A percentile compares a stretch with the other conserved stretches of the same genome.
phyloP scores from a whole-genome alignment of 2,329 filamentous ascomycete genomes.

The Neodidymelliopsis sp. region DNA sequence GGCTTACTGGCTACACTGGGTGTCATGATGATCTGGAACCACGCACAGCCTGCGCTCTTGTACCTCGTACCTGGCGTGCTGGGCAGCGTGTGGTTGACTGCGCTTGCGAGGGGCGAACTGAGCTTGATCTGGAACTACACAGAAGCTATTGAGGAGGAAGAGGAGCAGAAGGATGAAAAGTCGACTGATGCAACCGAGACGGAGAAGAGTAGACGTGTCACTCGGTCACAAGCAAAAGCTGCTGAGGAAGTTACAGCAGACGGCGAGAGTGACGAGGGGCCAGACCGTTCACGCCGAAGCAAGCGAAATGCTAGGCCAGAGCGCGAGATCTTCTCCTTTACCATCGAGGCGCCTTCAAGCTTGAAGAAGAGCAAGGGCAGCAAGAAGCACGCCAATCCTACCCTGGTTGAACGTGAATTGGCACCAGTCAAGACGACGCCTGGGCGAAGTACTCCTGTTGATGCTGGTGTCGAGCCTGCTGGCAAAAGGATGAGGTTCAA shows the following conservation, averaged over 20 bases:
- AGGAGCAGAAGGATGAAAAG: slow-evolving; percentile 20
- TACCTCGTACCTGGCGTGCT: slow-evolving; percentile 92
- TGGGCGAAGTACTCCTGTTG: neutral
- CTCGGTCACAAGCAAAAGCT: slow-evolving; percentile 23
- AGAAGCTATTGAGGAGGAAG: slow-evolving; percentile 62
- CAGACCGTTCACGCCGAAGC: slow-evolving; percentile 19
- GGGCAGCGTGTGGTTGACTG: slow-evolving; percentile 76
- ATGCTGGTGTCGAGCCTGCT: neutral
- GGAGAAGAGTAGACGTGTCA: slow-evolving; percentile 13
- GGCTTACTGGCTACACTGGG: slow-evolving; percentile 80
- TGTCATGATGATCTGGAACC: slow-evolving; percentile 79
- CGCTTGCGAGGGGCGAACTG: slow-evolving; percentile 73
- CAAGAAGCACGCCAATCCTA: slow-evolving; percentile 12
- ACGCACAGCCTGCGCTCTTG: slow-evolving; percentile 87
- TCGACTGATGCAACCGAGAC: slow-evolving; percentile 3
- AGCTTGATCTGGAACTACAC: slow-evolving; percentile 81
- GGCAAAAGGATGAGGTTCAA: slow-evolving; percentile 14
- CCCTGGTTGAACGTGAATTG: neutral
- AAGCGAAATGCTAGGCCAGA: slow-evolving; percentile 27
- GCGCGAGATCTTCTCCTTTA: slow-evolving; percentile 46
- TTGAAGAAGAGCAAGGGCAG: slow-evolving; percentile 22
- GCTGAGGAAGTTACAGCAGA: slow-evolving; percentile 3
- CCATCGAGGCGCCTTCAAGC: slow-evolving; percentile 43
- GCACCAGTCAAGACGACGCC: neutral
- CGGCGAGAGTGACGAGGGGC: slow-evolving; percentile 17